Evolutionary conservation across 169 alveolate genomes (phyloP).

Genomic region (Besnoitia besnoiti): DNA sequence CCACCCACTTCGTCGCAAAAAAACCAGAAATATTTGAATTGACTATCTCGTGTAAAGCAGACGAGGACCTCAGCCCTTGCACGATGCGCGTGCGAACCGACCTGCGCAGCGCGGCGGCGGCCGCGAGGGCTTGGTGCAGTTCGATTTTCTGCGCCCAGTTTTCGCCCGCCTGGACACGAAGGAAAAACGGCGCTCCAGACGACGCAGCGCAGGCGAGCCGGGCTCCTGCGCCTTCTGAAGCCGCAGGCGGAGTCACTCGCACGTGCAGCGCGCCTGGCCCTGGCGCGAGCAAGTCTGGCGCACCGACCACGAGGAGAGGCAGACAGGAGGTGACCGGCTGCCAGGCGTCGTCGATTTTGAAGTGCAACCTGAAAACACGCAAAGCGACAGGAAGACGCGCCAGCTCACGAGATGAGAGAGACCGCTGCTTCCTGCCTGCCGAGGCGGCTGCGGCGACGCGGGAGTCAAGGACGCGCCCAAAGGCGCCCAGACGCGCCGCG

Average conservation of each 20-base stretch:
- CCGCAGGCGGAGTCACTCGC: too few species aligned
- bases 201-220: neutral
- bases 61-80: too few species aligned
- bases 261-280: neutral
- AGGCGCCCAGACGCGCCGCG: too few species aligned
- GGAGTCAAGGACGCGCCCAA: too few species aligned
- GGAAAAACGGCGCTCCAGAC: neutral
- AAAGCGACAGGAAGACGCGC: neutral
- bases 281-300: neutral
- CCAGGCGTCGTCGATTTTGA: neutral
- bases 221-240: neutral
- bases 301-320: conserved; percentile 25
- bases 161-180: neutral
- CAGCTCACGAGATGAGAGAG: neutral
- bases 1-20: too few species aligned
- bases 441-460: too few species aligned
- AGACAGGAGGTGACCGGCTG: conserved; percentile 8
- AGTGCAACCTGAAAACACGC: neutral
- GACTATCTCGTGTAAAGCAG: too few species aligned
- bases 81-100: too few species aligned
- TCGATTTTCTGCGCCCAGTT: neutral
- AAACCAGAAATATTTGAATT: too few species aligned
- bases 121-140: neutral
- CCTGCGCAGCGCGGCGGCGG: neutral
- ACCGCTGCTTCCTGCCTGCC: neutral